Conservation (phyloP, 1,284 basidiomycete genomes). For the Testicularia cyperi region DNA sequence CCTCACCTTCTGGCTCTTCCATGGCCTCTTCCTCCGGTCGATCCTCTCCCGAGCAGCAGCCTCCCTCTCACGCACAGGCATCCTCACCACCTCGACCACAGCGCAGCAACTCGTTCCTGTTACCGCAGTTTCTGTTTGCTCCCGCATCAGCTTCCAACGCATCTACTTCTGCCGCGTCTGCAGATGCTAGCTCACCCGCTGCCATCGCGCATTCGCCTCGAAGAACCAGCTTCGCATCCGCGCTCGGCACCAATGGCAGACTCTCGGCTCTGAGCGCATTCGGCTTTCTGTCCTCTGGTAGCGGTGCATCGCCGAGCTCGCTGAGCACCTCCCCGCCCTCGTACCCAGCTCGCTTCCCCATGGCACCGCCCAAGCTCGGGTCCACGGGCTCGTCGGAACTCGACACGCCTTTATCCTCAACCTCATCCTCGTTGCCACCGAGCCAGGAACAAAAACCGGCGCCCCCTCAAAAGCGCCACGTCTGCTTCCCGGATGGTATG, state of each 20-base stretch:
- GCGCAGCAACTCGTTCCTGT: conserved; percentile 26
- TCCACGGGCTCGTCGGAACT: no score
- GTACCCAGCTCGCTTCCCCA: not conserved
- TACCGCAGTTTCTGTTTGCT: conserved; percentile 27
- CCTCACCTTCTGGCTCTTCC: conserved; percentile 23
- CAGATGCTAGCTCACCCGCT: no score
- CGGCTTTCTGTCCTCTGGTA: conserved; percentile 18
- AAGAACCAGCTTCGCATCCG: conserved; percentile 30
- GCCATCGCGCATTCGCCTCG: conserved; percentile 23
- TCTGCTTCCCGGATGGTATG: conserved; percentile 37
- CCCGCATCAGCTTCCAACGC: conserved; percentile 1
- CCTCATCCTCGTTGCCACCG: no score
- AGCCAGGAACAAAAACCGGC: not conserved
- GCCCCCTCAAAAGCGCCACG: conserved; percentile 17
- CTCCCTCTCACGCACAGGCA: conserved; percentile 1
- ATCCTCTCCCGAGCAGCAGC: conserved; percentile 23
- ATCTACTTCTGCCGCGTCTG: not conserved
- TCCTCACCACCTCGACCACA: conserved; percentile 6
- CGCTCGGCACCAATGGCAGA: conserved; percentile 14
- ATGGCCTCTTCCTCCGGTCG: conserved; percentile 27
- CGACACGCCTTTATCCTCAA: no score
- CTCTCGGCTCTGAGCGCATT: conserved; percentile 33
- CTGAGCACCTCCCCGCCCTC: conserved; percentile 23
- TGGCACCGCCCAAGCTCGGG: no score
- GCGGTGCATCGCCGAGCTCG: not conserved